phyloP scores from a whole-genome alignment of 148 eudicot species.

The Hydrangea macrophylla region DNA sequence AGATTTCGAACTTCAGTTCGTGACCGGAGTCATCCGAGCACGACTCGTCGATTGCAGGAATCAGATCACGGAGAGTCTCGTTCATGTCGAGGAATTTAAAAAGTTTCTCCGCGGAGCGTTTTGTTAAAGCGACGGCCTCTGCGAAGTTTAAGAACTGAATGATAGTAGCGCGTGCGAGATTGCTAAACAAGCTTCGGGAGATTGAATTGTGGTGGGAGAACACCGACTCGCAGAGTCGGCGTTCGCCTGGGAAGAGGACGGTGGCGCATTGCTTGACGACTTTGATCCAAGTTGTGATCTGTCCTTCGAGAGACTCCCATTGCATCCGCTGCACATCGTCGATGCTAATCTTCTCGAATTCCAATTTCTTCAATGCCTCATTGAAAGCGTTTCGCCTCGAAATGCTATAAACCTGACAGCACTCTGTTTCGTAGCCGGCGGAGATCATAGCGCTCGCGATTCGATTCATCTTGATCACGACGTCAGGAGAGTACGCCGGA shows the following conservation, averaged over 20 bases:
- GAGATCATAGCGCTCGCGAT: conserved; percentile 31
- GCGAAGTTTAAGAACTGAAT: too few relatives aligned
- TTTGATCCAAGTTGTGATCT: conserved; percentile 32
- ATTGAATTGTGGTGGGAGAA: conserved; percentile 17
- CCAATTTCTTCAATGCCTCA: conserved; percentile 27
- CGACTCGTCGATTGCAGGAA: too few relatives aligned
- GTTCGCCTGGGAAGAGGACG: conserved; percentile 35
- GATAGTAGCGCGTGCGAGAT: too few relatives aligned
- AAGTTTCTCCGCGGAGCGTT: too few relatives aligned
- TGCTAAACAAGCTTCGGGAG: too few relatives aligned
- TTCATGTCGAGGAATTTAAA: too few relatives aligned
- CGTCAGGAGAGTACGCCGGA: conserved; percentile 26
- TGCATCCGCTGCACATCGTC: conserved; percentile 41
- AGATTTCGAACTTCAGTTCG: too few relatives aligned
- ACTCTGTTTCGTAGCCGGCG: conserved; percentile 37
- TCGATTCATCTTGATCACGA: conserved; percentile 17
- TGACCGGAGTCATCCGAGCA: too few relatives aligned
- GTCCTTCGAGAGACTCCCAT: conserved; percentile 40
- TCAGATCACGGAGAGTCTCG: too few relatives aligned
- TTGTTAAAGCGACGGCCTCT: too few relatives aligned
- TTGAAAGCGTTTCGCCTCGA: conserved; percentile 34
- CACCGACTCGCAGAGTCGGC: conserved; percentile 20
- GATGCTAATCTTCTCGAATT: conserved; percentile 31
- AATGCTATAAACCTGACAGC: conserved; percentile 29
- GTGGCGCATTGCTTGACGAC: conserved; percentile 29